Conservation (phyloP, 208 protist genomes). For the Acanthamoeba lugdunensis region DNA sequence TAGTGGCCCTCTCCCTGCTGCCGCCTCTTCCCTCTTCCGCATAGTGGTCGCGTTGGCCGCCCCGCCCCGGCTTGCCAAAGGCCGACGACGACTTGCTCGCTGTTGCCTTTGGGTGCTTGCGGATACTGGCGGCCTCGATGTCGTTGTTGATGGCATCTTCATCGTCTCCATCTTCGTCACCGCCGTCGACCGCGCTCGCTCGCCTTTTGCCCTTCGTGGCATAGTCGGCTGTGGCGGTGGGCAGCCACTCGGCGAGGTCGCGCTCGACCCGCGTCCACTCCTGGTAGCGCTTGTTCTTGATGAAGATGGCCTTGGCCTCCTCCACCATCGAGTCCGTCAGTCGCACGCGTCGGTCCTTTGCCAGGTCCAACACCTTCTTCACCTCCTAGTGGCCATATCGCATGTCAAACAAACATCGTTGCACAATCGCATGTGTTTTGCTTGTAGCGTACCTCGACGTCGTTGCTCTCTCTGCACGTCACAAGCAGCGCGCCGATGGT, state of each 20-base stretch:
- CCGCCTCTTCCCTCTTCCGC: neutral
- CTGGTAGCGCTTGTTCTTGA: neutral
- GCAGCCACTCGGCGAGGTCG: neutral
- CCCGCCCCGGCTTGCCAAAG: too few species aligned
- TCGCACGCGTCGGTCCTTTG: neutral
- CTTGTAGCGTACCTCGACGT: neutral
- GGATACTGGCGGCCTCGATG: neutral
- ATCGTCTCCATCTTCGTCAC: neutral
- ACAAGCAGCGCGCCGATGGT: constrained; percentile 2
- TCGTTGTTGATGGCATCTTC: neutral
- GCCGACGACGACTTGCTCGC: too few species aligned
- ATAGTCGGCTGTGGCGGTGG: neutral
- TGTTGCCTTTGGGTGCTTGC: too few species aligned
- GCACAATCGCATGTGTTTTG: neutral
- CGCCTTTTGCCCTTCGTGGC: neutral
- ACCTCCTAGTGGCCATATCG: neutral
- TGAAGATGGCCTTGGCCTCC: neutral
- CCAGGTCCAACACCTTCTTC: constrained; percentile 30
- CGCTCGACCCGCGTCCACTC: constrained; percentile 8
- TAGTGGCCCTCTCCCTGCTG: neutral
- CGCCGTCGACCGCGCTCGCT: too few species aligned
- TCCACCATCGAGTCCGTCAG: constrained; percentile 16
- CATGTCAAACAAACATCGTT: neutral
- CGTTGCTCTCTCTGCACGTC: neutral
- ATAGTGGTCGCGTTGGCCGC: too few species aligned